These are phyloP conservation scores for Kodamaea neixiangensis DNA, from an alignment of 805 yeast species.

Conservation along the genomic window DNA sequence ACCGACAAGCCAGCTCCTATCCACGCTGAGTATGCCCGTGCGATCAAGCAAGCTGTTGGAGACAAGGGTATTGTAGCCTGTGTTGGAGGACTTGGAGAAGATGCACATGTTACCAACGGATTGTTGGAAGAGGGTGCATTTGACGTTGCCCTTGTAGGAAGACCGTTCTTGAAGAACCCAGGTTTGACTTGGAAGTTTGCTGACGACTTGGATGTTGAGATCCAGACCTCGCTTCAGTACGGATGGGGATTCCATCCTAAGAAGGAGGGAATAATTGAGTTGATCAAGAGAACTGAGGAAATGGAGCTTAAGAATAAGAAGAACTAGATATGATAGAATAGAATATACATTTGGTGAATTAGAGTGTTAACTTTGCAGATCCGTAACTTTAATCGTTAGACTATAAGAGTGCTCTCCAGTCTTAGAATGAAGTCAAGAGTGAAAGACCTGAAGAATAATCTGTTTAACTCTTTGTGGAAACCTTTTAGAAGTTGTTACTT, in stretches of 20 bases:
- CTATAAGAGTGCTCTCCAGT: too few species aligned
- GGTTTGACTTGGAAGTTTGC: constrained; percentile 55
- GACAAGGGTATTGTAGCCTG: constrained; percentile 44
- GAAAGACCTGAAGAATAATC: too few species aligned
- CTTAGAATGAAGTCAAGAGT: too few species aligned
- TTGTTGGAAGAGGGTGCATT: constrained; percentile 43
- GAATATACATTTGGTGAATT: background rate
- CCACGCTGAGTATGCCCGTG: constrained; percentile 43
- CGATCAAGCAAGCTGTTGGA: constrained; percentile 47
- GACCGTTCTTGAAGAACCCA: constrained; percentile 49
- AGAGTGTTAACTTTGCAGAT: too few species aligned
- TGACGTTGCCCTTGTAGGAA: constrained; percentile 52
- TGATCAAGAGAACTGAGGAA: constrained; percentile 19
- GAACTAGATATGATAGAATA: background rate
- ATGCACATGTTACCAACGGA: constrained; percentile 37
- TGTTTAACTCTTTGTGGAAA: too few species aligned
- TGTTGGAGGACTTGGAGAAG: constrained; percentile 45
- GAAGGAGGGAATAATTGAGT: constrained; percentile 18
- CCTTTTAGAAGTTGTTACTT: too few species aligned
- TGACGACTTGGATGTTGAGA: constrained; percentile 44
- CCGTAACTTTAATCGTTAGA: too few species aligned
- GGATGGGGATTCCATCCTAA: constrained; percentile 25
- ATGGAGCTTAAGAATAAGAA: constrained; percentile 2
- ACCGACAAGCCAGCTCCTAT: constrained; percentile 22
- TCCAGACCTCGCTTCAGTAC: constrained; percentile 34